A percentile compares a stretch with the other conserved stretches of the same genome.
Conservation (phyloP, 768 basidiomycete species). For the Hydnomerulius pinastri region DNA sequence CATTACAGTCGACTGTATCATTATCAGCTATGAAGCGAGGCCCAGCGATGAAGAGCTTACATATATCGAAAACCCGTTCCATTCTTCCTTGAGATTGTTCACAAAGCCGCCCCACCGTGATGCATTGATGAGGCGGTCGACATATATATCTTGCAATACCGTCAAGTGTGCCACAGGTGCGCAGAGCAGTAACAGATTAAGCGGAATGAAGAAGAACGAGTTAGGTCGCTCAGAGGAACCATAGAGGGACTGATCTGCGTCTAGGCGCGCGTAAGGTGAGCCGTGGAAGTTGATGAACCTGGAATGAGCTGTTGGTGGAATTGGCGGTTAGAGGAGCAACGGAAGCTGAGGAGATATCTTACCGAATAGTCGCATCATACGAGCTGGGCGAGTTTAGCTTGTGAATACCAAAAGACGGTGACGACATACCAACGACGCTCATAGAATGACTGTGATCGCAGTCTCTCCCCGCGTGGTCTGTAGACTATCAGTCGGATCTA, state of each 20-base stretch:
- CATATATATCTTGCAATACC: constrained; percentile 1
- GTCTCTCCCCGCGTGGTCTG: neutral
- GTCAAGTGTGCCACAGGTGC: constrained; percentile 4
- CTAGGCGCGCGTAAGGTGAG: constrained; percentile 5
- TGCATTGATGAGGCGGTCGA: constrained; percentile 26
- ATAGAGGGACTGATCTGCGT: constrained; percentile 6
- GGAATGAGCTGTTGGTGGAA: neutral
- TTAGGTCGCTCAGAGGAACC: neutral
- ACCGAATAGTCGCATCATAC: constrained; percentile 2
- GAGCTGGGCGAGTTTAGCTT: neutral
- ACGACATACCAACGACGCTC: constrained; percentile 3
- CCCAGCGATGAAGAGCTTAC: constrained; percentile 30
- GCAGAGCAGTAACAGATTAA: constrained; percentile 6
- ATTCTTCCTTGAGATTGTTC: constrained; percentile 43
- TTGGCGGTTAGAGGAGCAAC: neutral
- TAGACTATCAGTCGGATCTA: neutral
- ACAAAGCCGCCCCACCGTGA: constrained; percentile 44
- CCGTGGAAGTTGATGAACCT: constrained; percentile 11
- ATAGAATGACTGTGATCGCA: constrained; percentile 4
- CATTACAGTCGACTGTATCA: constrained; percentile 47
- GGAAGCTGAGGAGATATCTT: neutral
- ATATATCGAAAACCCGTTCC: constrained; percentile 49
- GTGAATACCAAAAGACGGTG: neutral
- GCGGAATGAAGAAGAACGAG: neutral
- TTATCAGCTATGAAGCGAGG: neutral